Evolutionary conservation across 257 asterid genomes (phyloP).

Genomic region (Jasminum sambac): DNA sequence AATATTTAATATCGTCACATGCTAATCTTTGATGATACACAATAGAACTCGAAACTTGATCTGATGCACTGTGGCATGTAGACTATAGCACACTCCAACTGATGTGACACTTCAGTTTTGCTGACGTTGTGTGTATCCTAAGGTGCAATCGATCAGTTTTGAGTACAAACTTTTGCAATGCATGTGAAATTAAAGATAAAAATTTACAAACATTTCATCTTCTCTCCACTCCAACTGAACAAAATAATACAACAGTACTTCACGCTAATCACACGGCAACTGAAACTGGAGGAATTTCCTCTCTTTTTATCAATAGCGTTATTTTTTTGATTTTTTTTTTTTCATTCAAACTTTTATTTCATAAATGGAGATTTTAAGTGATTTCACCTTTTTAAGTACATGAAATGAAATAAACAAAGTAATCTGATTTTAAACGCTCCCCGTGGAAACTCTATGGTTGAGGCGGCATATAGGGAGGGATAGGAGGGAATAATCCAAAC

Average conservation of each 20-base stretch:
- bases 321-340: background rate
- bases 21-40: background rate
- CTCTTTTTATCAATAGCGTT: constrained; percentile 20
- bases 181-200: constrained; percentile 11
- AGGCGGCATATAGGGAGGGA: constrained; percentile 50
- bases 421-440: constrained; percentile 23
- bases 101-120: no score
- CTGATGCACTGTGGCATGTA: no score
- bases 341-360: constrained; percentile 3
- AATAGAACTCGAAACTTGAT: no score
- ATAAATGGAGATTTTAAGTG: constrained; percentile 16
- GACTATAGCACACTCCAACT: no score
- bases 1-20: background rate
- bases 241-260: constrained; percentile 24
- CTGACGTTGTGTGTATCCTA: no score
- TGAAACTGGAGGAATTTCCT: constrained; percentile 16
- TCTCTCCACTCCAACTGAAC: constrained; percentile 18
- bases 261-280: constrained; percentile 25
- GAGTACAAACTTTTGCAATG: constrained; percentile 5
- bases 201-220: constrained; percentile 28
- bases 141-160: no score
- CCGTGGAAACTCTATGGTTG: constrained; percentile 32
- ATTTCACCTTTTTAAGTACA: constrained; percentile 19
- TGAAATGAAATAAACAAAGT: constrained; percentile 12
- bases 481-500: constrained; percentile 52